Evolutionary conservation across 2,329 filamentous ascomycete species (phyloP), one percentile per base, ranked within the genome.

Genomic region (Ophiocordyceps camponoti-saundersi): DNA sequence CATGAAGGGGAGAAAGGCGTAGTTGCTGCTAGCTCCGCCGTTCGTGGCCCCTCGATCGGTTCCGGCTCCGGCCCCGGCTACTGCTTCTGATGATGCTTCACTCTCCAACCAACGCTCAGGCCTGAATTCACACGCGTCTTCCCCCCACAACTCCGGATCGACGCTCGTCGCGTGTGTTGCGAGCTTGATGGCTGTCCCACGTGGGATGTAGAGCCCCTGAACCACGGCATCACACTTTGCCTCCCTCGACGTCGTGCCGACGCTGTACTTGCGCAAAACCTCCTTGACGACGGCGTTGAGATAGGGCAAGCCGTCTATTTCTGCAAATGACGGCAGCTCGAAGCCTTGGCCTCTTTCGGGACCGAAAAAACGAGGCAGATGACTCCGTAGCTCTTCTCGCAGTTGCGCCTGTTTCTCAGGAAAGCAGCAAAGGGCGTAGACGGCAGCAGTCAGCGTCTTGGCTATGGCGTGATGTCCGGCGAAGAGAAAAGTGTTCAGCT

Each of bases 401-500:
- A 93, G 73, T 3, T 72, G 71, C 21, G 62, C 62, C 63, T 92
- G 84, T 2, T 84, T 66, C 1, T 78, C 70, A 0, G 77, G 79
- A 54, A 86, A 63, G 20, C 71, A 69, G 53, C 76, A 76, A n/a
- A 92, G 72, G 42, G 81, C 66, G 57, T 87, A 85, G 8, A 79
- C 63, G 3, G 80, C 75, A 82, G 84, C 90, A n/a, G 80, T 82
- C 58, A 92, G 70, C 18, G 84, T 73, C 1, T 79, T 74, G 1
- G 85, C 78, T 0, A 84, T 89, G 1, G 85, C 90, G 64, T 90
- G 84, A 60, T 90, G 85, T 21, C 81, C 82, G 0, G 87, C 87
- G 1, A 82, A 82, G 6, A 93, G 74, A 66, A 93, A 92, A 0
- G 85, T 93, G 85, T 93, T 92, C 59, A 92, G 75, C 63, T 94